Percentiles rank a stretch among this genome's conserved stretches.
Conservation (phyloP, 2,329 filamentous ascomycete genomes). For the Ceratocystis colombiana region DNA sequence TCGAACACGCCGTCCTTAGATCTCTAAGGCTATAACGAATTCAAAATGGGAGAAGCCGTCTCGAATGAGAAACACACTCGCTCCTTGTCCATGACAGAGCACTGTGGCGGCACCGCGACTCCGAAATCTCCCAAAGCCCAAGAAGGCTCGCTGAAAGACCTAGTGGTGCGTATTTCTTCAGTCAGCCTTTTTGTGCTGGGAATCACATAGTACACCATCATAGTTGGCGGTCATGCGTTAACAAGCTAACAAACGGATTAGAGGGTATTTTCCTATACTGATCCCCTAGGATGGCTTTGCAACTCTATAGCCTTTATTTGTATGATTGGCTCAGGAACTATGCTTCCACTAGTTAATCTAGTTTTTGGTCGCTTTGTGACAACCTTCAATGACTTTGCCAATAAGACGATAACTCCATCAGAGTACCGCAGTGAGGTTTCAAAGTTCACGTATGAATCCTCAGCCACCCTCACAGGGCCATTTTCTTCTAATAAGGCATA, state of each 20-base stretch:
- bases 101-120: neutral
- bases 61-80: too few relatives aligned
- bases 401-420: conserved; percentile 35
- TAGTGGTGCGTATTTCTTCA: neutral
- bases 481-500: too few relatives aligned
- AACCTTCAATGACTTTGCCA: conserved; percentile 48
- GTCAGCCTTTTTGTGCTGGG: neutral
- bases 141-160: neutral
- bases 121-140: neutral
- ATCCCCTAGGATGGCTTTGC: conserved; percentile 33
- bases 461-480: neutral
- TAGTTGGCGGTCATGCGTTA: neutral
- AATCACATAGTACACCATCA: neutral
- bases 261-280: conserved; percentile 36
- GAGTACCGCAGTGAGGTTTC: conserved; percentile 44
- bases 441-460: conserved; percentile 35
- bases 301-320: conserved; percentile 33
- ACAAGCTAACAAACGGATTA: conserved; percentile 22
- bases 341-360: conserved; percentile 48
- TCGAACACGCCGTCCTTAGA: too few relatives aligned
- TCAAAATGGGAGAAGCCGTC: too few relatives aligned
- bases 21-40: too few relatives aligned
- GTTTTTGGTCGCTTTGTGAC: conserved; percentile 47
- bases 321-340: conserved; percentile 34
- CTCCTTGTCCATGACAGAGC: too few relatives aligned